Percentiles rank a stretch among this genome's conserved stretches.
These are phyloP conservation scores for Aspergillus sp. DNA, from an alignment of 2,329 filamentous ascomycete genomes.

Conservation along the genomic window DNA sequence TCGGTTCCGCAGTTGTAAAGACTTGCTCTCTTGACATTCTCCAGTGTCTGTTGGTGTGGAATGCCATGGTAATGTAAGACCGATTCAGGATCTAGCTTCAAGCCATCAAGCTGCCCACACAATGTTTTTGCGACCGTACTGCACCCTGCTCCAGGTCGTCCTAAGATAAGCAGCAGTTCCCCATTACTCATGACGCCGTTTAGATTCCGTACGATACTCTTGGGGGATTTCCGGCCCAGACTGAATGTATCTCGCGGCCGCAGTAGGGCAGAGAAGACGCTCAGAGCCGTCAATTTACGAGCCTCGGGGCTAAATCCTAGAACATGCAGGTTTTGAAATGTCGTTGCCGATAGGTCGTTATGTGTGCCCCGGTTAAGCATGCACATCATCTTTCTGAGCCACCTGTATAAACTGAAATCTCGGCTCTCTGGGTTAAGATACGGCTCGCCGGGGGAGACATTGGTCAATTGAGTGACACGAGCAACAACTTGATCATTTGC, in stretches of 20 bases:
- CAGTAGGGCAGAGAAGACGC: background rate
- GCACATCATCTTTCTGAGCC: background rate
- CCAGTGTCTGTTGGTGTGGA: background rate
- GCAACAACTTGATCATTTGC: background rate
- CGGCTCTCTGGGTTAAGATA: background rate
- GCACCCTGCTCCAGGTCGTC: background rate
- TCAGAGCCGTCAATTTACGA: background rate
- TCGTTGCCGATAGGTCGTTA: background rate
- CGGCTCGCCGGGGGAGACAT: background rate
- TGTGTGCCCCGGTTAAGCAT: background rate
- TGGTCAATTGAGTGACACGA: background rate
- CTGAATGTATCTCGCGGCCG: background rate
- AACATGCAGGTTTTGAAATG: background rate
- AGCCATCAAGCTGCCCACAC: background rate
- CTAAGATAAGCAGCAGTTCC: constrained; percentile 3
- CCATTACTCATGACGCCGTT: background rate
- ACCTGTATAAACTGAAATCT: constrained; percentile 1
- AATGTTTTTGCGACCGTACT: background rate
- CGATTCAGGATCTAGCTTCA: background rate
- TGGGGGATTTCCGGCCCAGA: background rate
- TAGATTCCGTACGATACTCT: background rate
- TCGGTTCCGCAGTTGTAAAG: constrained; percentile 55
- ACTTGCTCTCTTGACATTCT: background rate
- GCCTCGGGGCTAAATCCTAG: background rate
- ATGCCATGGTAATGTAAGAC: background rate